Evolutionary conservation across 2,329 filamentous ascomycete species (phyloP).

Genomic region (Zymoseptoria ardabiliae): DNA sequence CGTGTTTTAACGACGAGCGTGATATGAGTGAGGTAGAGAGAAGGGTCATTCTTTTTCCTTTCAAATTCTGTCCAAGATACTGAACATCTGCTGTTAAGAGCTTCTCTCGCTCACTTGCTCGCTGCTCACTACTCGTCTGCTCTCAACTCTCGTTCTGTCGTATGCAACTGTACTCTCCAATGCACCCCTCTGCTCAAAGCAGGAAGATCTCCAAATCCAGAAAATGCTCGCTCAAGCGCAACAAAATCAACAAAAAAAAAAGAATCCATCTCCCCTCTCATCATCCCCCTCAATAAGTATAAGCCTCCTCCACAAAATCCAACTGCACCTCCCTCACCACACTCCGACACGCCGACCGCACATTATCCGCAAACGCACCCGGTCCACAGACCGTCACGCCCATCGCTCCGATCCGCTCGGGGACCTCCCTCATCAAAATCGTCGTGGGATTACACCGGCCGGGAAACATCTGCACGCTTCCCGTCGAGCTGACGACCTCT

Average conservation of each 20-base stretch:
- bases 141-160: neutral
- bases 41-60: neutral
- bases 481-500: slow-evolving; percentile 50
- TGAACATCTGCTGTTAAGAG: neutral
- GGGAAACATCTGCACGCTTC: slow-evolving; percentile 54
- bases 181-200: neutral
- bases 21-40: too few relatives aligned
- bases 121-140: neutral
- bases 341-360: slow-evolving; percentile 47
- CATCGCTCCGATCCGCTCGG: slow-evolving; percentile 40
- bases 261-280: neutral
- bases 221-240: neutral
- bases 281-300: slow-evolving; percentile 35
- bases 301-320: slow-evolving; percentile 60
- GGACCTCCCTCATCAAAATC: slow-evolving; percentile 51
- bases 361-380: slow-evolving; percentile 56
- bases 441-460: slow-evolving; percentile 51
- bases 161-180: neutral
- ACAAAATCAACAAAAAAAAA: neutral
- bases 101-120: neutral
- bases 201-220: too few relatives aligned
- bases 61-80: neutral
- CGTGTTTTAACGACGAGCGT: too few relatives aligned
- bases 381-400: slow-evolving; percentile 57
- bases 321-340: slow-evolving; percentile 47